phyloP scores from a whole-genome alignment of 768 basidiomycete species.

The Pleurotus tuber-regium region DNA sequence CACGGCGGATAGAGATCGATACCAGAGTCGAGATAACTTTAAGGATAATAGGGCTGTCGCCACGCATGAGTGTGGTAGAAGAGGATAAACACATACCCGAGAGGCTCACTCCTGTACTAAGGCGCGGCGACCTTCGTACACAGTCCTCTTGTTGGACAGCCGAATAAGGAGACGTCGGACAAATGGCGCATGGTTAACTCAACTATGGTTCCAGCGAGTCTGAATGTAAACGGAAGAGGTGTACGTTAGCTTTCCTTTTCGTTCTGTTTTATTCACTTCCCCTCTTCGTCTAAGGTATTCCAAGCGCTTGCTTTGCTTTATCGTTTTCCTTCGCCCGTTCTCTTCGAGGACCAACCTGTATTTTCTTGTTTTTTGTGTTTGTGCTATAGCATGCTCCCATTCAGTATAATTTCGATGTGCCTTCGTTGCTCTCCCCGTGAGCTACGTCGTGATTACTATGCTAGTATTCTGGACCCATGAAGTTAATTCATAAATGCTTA shows the following conservation, averaged over 20 bases:
- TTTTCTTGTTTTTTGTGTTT: not conserved
- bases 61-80: not conserved
- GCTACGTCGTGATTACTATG: too few species aligned
- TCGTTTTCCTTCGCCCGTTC: not conserved
- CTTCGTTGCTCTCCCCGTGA: not conserved
- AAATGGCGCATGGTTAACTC: not conserved
- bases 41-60: too few species aligned
- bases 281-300: too few species aligned
- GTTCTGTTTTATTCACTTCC: not conserved
- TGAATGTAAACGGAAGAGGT: slow-evolving; percentile 2
- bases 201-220: too few species aligned
- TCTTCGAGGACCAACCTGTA: not conserved
- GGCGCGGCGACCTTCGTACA: not conserved
- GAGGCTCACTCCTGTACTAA: not conserved
- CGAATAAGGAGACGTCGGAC: slow-evolving; percentile 5
- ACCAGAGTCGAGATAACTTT: not conserved
- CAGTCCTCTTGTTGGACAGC: not conserved
- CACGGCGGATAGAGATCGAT: slow-evolving; percentile 1
- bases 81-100: not conserved
- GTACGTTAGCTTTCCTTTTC: not conserved
- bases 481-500: too few species aligned
- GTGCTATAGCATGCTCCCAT: too few species aligned
- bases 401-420: not conserved
- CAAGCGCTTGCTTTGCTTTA: not conserved
- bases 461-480: too few species aligned